Conservation (phyloP, 495 filamentous ascomycete species). For the Massariosphaeria phaeospora region DNA sequence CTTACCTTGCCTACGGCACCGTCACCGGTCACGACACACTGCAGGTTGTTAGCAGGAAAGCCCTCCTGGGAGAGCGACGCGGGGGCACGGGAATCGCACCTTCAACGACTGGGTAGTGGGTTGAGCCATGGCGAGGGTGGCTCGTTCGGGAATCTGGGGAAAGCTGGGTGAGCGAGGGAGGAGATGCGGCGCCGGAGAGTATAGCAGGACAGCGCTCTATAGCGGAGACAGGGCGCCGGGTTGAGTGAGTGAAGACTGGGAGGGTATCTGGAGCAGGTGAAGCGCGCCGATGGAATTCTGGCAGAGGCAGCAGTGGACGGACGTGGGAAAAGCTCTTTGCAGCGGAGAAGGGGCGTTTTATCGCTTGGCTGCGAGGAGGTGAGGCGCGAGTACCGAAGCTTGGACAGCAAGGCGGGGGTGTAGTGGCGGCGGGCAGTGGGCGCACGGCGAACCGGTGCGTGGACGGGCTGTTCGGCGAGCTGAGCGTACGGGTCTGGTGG, state of each 20-base stretch:
- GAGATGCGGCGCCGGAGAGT: not conserved
- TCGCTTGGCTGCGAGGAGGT: constrained; percentile 24
- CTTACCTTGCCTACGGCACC: constrained; percentile 95
- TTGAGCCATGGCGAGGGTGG: constrained; percentile 52
- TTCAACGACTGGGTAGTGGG: constrained; percentile 70
- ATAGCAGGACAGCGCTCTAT: not conserved
- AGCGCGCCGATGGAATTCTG: not conserved
- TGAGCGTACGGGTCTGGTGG: too few species aligned
- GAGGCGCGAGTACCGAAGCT: constrained; percentile 27
- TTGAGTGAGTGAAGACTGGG: not conserved
- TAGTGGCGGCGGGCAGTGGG: not conserved
- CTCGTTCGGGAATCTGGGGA: constrained; percentile 2
- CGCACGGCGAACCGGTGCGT: not conserved
- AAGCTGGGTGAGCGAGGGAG: not conserved
- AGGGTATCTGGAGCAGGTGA: not conserved
- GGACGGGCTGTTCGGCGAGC: too few species aligned
- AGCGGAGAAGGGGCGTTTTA: constrained; percentile 20
- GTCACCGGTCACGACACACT: constrained; percentile 99
- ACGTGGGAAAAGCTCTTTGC: not conserved
- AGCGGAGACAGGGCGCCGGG: too few species aligned
- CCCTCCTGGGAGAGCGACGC: not conserved
- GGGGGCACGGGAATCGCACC: constrained; percentile 43
- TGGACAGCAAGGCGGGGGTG: not conserved
- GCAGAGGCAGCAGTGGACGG: constrained; percentile 10
- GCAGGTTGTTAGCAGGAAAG: constrained; percentile 14